Base-by-base conservation (phyloP, 2,329 filamentous ascomycete genomes). In the Penicillium sp. region DNA sequence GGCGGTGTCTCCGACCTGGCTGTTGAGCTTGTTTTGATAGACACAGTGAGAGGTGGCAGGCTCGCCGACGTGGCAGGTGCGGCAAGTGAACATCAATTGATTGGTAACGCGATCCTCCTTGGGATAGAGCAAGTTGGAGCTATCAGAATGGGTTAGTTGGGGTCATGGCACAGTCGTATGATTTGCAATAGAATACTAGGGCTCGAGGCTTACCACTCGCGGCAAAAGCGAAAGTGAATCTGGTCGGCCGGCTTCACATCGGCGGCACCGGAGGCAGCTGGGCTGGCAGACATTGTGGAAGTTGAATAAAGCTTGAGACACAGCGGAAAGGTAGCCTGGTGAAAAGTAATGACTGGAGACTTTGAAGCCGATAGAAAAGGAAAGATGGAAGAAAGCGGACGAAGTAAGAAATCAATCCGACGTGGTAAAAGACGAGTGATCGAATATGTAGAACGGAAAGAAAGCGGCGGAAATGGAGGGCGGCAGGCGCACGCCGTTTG, bases 151-250 rank as follows among this genome's bases (percentile, higher is more conserved):
- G 35, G 50, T 64, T 49, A 62, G 64, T 57, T 53, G 57, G 50
- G 46, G 28, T 42, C 32, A 27, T n/a, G 42, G 18, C 38, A 32
- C 46, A 4, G 29, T 18, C 18, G 18, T 18, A 3, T 18, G 18
- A 18, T 18, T 18, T 18, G 18, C 18, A 18, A 18, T 18, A 18
- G 18, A 3, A 18, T 18, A 7, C 4, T 24, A 34, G 9, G 4
- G 37, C 39, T 26, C 29, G 29, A 5, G 3, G 11, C 29, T 61
- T 71, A 85, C 84, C 93, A 98, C 79, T 98, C 93, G 61, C 89
- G 90, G 77, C 93, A 98, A 79, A 98, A 98, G 65, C 88, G 86
- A 73, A 97, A 98, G 41, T 88, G 90, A 71, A 97, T 90, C 70
- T 95, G 89, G 73, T 91, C 84, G 56, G 57, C 53, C 36, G 66